Conservation (phyloP, 371 early-diverging fungal genomes). For the Amoeboaphelidium occidentale region DNA sequence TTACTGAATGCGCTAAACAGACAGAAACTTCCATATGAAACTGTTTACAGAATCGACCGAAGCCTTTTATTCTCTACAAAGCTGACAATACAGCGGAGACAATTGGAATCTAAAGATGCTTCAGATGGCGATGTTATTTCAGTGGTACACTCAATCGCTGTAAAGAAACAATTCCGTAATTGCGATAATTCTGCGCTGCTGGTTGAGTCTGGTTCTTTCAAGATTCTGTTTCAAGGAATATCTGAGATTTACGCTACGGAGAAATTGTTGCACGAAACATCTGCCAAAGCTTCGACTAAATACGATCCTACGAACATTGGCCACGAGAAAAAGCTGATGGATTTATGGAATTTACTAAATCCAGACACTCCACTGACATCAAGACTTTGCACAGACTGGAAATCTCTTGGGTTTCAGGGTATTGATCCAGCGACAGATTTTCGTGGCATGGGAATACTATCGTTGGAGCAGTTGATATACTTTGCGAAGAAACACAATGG, state of each 20-base stretch:
- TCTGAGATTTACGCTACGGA: constrained; percentile 23
- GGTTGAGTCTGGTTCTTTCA: neutral
- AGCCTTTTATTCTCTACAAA: no score
- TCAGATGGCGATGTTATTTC: constrained; percentile 14
- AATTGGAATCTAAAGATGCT: no score
- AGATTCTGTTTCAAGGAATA: constrained; percentile 21
- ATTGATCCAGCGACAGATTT: constrained; percentile 66
- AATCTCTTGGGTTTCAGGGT: constrained; percentile 44
- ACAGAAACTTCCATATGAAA: no score
- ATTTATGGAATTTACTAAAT: constrained; percentile 20
- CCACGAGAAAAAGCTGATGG: constrained; percentile 36
- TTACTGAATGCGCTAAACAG: no score
- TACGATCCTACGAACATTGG: constrained; percentile 30
- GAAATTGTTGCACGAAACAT: constrained; percentile 26
- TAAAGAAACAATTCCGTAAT: constrained; percentile 23
- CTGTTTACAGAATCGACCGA: no score
- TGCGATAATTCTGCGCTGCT: constrained; percentile 13
- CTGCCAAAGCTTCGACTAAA: constrained; percentile 30
- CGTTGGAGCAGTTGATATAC: constrained; percentile 44
- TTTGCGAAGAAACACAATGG: no score
- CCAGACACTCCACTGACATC: no score
- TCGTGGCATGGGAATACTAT: constrained; percentile 50
- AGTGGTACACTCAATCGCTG: constrained; percentile 15
- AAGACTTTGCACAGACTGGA: constrained; percentile 52
- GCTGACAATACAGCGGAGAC: no score